These are phyloP conservation scores for Leccinum variicolor DNA, from an alignment of 768 basidiomycete genomes.

Conservation along the genomic window DNA sequence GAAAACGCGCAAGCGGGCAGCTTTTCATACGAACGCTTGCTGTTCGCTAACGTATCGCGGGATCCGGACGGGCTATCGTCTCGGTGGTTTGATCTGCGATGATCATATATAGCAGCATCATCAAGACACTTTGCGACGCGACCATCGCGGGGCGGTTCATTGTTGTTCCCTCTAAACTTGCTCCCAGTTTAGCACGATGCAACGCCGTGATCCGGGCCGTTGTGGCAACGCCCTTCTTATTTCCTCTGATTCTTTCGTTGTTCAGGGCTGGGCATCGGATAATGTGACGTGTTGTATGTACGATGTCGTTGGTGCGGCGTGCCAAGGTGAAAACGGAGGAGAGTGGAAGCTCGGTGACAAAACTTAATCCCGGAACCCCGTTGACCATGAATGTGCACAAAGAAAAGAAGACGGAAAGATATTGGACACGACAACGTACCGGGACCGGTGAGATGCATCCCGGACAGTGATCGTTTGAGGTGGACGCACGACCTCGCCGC, in stretches of 20 bases:
- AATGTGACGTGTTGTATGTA: not conserved
- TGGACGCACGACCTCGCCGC: not conserved
- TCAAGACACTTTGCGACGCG: not conserved
- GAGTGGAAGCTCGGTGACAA: not conserved
- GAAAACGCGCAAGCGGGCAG: not conserved
- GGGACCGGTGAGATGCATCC: not conserved
- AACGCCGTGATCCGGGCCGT: not conserved
- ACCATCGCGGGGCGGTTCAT: not conserved
- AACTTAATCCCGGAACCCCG: not conserved
- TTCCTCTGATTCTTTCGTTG: not conserved
- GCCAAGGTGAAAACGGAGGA: not conserved
- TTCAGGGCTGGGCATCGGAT: not conserved
- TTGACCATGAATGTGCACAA: not conserved
- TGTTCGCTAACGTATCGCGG: not conserved
- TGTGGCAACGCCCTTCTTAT: not conserved
- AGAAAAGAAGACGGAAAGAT: not conserved
- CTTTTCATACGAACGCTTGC: not conserved
- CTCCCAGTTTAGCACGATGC: not conserved
- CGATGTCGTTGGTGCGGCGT: not conserved
- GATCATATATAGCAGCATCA: conserved; percentile 4
- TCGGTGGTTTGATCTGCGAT: conserved; percentile 19
- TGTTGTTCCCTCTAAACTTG: not conserved
- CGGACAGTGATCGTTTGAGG: not conserved
- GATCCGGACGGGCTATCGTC: not conserved
- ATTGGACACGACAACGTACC: not conserved